Percentiles rank a stretch among this genome's conserved stretches.
These are phyloP conservation scores for Phalaenopsis equestris DNA, from an alignment of 106 monocot genomes.

Conservation along the genomic window DNA sequence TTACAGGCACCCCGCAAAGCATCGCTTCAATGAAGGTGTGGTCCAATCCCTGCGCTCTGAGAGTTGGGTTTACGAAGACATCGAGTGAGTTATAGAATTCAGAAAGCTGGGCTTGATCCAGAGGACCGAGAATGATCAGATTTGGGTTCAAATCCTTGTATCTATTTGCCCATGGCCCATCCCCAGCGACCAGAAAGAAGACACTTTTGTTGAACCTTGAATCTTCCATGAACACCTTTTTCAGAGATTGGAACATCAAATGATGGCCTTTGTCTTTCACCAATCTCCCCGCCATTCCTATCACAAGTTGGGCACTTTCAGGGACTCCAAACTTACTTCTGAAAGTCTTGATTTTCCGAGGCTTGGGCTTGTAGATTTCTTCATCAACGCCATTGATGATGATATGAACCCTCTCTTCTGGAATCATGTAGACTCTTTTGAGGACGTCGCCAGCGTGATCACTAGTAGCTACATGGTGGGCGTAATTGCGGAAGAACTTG, in stretches of 20 bases:
- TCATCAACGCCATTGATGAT: conserved; percentile 86
- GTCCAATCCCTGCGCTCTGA: conserved; percentile 78
- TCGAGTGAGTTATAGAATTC: conserved; percentile 64
- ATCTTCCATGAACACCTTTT: conserved; percentile 32
- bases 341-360: conserved; percentile 20
- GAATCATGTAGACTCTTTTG: conserved; percentile 84
- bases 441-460: conserved; percentile 82
- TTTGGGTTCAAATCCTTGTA: conserved; percentile 52
- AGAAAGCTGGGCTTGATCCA: conserved; percentile 49
- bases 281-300: conserved; percentile 72
- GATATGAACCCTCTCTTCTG: conserved; percentile 60
- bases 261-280: conserved; percentile 93
- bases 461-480: conserved; percentile 84
- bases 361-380: conserved; percentile 34
- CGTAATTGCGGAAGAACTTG: conserved; percentile 65
- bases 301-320: conserved; percentile 45
- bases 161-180: conserved; percentile 73
- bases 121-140: conserved; percentile 48
- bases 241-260: conserved; percentile 70
- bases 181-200: conserved; percentile 61
- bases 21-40: conserved; percentile 87
- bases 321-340: conserved; percentile 40
- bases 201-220: conserved; percentile 20
- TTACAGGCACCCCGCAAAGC: conserved; percentile 49
- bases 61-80: conserved; percentile 66